phyloP scores from a whole-genome alignment of 129 eudicot genomes.

The Saussurea involucrata region DNA sequence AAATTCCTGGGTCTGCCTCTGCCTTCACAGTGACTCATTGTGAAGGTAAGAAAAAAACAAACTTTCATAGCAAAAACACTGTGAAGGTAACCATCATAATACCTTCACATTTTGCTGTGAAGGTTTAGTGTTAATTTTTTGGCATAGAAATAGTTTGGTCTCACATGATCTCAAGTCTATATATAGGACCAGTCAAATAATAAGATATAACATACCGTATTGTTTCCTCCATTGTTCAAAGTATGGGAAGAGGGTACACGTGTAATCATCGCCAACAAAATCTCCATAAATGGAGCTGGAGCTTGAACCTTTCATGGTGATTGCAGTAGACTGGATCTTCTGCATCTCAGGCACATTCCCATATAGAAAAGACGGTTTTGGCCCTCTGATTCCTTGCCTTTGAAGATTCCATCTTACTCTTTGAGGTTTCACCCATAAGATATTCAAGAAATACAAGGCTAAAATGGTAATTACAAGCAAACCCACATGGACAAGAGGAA shows the following conservation, averaged over 20 bases:
- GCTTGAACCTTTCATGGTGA: slow-evolving; percentile 9
- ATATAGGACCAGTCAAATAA: neutral
- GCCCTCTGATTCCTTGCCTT: slow-evolving; percentile 75
- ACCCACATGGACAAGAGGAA: slow-evolving; percentile 14
- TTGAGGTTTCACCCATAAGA: slow-evolving; percentile 47
- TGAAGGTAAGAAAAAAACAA: too few relatives aligned
- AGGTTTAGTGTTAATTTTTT: too few relatives aligned
- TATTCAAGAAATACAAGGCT: slow-evolving; percentile 32
- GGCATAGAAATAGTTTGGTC: too few relatives aligned
- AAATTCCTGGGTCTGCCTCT: too few relatives aligned
- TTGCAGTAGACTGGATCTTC: slow-evolving; percentile 50
- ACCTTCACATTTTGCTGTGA: too few relatives aligned
- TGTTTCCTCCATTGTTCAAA: slow-evolving; percentile 86
- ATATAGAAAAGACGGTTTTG: slow-evolving; percentile 56
- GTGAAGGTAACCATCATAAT: too few relatives aligned
- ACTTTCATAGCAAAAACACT: too few relatives aligned
- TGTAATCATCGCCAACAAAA: slow-evolving; percentile 74
- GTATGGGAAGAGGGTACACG: slow-evolving; percentile 77
- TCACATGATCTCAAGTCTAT: too few relatives aligned
- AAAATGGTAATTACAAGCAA: slow-evolving; percentile 19
- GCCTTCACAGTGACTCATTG: too few relatives aligned
- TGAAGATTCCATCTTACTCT: slow-evolving; percentile 52
- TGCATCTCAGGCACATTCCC: slow-evolving; percentile 87
- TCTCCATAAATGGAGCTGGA: slow-evolving; percentile 26
- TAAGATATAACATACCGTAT: slow-evolving; percentile 47